phyloP scores from a whole-genome alignment of 371 early-diverging fungal genomes.

The Lichtheimia ramosa region DNA sequence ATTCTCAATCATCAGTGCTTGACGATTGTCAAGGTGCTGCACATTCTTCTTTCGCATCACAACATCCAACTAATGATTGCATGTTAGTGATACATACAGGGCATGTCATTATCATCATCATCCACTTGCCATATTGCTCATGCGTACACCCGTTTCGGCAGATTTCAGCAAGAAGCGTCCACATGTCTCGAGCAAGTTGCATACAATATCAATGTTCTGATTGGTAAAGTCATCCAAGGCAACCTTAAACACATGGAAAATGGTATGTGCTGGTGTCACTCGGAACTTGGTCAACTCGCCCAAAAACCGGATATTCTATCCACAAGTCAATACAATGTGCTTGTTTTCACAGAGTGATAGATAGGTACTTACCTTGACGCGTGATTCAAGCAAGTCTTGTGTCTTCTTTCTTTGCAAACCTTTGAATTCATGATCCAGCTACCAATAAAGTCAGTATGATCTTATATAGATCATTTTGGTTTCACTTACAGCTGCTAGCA shows the following conservation, averaged over 20 bases:
- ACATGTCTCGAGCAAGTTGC: constrained; percentile 85
- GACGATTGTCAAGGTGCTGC: constrained; percentile 82
- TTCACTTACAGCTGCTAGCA: constrained; percentile 59
- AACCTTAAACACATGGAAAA: constrained; percentile 81
- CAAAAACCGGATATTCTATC: constrained; percentile 79
- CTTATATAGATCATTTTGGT: not conserved
- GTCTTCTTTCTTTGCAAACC: constrained; percentile 68
- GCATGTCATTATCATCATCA: not conserved
- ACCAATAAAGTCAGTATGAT: constrained; percentile 1
- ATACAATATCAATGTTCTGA: constrained; percentile 84
- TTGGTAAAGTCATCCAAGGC: constrained; percentile 82
- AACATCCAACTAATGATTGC: constrained; percentile 65
- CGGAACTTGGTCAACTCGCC: constrained; percentile 92
- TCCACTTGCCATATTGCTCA: constrained; percentile 57
- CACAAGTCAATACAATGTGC: not conserved
- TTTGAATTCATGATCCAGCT: constrained; percentile 80
- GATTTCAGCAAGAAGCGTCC: constrained; percentile 83
- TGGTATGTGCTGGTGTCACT: constrained; percentile 77
- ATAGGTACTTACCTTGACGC: constrained; percentile 58
- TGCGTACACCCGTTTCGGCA: constrained; percentile 71
- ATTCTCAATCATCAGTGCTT: constrained; percentile 88
- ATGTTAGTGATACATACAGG: not conserved
- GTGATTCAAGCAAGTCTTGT: constrained; percentile 69
- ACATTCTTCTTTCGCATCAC: constrained; percentile 86
- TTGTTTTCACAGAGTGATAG: not conserved